Percentiles rank a stretch among this genome's conserved stretches.
Conservation (phyloP, 345 rosid species). For the Kernera saxatilis region DNA sequence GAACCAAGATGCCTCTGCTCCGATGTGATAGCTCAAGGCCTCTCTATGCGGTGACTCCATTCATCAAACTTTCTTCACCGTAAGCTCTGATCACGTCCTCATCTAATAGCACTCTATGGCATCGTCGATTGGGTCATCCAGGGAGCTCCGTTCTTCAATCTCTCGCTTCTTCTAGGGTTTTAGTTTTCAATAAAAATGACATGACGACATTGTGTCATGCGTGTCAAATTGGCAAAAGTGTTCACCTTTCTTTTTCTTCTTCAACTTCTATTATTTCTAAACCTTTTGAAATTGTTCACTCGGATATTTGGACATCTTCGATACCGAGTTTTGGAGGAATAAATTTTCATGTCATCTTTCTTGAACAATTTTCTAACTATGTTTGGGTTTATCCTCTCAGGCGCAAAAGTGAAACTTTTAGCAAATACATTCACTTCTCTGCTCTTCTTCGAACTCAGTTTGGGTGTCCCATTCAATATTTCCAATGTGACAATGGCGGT, state of each 20-base stretch:
- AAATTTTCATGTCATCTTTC: background rate
- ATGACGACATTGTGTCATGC: background rate
- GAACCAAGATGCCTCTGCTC: background rate
- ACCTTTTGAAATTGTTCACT: background rate
- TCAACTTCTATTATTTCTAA: background rate
- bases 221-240: background rate
- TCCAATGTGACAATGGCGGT: background rate
- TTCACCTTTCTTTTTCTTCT: background rate
- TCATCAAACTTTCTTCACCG: background rate
- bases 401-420: background rate
- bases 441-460: background rate
- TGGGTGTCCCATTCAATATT: fast-evolving
- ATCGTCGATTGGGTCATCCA: background rate
- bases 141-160: background rate
- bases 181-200: background rate
- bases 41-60: background rate
- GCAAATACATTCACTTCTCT: background rate
- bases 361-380: background rate
- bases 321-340: background rate
- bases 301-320: background rate
- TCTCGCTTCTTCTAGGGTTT: background rate
- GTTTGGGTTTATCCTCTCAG: background rate
- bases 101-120: background rate
- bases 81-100: background rate
- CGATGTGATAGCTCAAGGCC: background rate